These are phyloP conservation scores for Acacia confusa DNA, from an alignment of 306 rosid genomes.

Conservation along the genomic window DNA sequence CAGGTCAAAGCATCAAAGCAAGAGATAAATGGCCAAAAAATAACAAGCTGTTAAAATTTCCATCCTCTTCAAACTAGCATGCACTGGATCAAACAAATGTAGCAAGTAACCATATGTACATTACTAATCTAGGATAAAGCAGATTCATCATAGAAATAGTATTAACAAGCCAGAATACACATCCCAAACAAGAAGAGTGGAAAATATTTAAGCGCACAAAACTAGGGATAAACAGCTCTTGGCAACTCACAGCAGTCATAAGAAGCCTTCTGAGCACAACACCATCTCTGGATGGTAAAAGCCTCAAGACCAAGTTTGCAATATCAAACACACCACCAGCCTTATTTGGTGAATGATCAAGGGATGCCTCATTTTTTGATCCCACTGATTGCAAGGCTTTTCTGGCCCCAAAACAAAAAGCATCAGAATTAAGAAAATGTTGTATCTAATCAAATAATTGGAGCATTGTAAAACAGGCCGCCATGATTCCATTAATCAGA, in stretches of 20 bases:
- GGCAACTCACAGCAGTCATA: constrained; percentile 88
- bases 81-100: constrained; percentile 1
- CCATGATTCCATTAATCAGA: constrained; percentile 16
- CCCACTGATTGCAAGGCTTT: constrained; percentile 60
- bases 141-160: background rate
- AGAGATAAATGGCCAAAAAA: background rate
- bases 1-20: background rate
- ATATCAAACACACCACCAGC: constrained; percentile 48
- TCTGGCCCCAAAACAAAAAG: constrained; percentile 46
- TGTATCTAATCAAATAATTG: constrained; percentile 19
- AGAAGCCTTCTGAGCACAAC: constrained; percentile 85
- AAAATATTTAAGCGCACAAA: constrained; percentile 21
- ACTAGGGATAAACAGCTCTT: constrained; percentile 1
- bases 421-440: constrained; percentile 25
- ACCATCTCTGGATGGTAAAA: constrained; percentile 84
- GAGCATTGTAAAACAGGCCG: constrained; percentile 19
- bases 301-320: constrained; percentile 70
- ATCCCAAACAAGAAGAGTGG: constrained; percentile 12
- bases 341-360: constrained; percentile 36
- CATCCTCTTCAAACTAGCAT: constrained; percentile 8
- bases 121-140: background rate
- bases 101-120: constrained; percentile 15
- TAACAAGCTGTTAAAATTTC: background rate
- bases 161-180: background rate
- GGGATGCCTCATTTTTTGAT: constrained; percentile 47